A percentile compares a stretch with the other conserved stretches of the same genome.
These are phyloP conservation scores for Cladophialophora bantiana DNA, from an alignment of 2,329 filamentous ascomycete species.

Conservation along the genomic window DNA sequence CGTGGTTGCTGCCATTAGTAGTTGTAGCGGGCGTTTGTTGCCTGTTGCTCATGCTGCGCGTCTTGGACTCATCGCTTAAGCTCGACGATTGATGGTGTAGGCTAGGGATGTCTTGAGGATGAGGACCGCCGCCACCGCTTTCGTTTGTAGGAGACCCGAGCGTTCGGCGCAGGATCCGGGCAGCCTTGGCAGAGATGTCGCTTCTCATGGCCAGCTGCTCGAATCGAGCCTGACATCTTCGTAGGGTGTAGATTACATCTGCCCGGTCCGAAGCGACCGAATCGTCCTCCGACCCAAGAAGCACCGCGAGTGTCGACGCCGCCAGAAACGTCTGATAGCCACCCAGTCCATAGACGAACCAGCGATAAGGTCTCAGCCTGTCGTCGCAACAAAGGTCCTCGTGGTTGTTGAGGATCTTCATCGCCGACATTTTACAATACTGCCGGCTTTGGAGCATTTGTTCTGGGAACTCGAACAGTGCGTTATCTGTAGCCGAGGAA, in stretches of 20 bases:
- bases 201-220: slow-evolving; percentile 46
- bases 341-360: slow-evolving; percentile 50
- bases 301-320: slow-evolving; percentile 44
- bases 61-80: slow-evolving; percentile 14
- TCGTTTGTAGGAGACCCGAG: background rate
- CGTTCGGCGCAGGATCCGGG: slow-evolving; percentile 43
- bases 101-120: background rate
- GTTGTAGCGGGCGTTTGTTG: background rate
- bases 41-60: slow-evolving; percentile 2
- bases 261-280: slow-evolving; percentile 41
- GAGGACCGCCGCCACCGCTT: background rate
- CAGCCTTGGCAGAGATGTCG: slow-evolving; percentile 48
- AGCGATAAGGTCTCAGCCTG: slow-evolving; percentile 48
- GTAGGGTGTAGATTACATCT: slow-evolving; percentile 43
- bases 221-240: slow-evolving; percentile 45
- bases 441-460: slow-evolving; percentile 44
- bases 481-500: slow-evolving; percentile 44
- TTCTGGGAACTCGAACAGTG: slow-evolving; percentile 7
- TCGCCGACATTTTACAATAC: slow-evolving; percentile 47
- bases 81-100: slow-evolving; percentile 5
- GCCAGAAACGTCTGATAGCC: slow-evolving; percentile 53
- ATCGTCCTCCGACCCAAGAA: slow-evolving; percentile 36
- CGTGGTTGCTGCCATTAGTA: background rate
- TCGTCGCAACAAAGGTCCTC: slow-evolving; percentile 44
- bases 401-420: slow-evolving; percentile 47